Conservation (phyloP, 1,139 yeast genomes). For the Hanseniaspora sp. region DNA sequence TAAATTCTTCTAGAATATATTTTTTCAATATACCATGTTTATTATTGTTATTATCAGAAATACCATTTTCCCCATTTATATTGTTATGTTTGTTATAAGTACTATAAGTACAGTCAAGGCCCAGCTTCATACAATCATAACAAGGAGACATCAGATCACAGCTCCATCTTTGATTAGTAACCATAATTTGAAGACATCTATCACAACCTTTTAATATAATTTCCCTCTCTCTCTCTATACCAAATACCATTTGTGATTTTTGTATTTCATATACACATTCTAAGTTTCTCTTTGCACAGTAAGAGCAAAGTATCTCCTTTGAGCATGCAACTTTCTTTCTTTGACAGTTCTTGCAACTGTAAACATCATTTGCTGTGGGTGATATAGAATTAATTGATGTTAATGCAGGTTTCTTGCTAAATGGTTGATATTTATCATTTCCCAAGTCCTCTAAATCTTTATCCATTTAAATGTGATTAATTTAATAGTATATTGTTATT, state of each 20-base stretch:
- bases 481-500: too few relatives aligned
- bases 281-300: constrained; percentile 2
- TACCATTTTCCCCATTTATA: neutral
- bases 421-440: too few relatives aligned
- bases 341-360: constrained; percentile 3
- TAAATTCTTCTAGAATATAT: constrained; percentile 9
- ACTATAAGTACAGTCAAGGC: constrained; percentile 24
- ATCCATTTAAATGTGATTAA: too few relatives aligned
- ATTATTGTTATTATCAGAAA: neutral
- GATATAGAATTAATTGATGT: too few relatives aligned
- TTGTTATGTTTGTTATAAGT: neutral
- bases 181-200: constrained; percentile 9
- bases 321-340: constrained; percentile 8
- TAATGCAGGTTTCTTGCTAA: too few relatives aligned
- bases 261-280: constrained; percentile 8
- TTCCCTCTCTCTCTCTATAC: constrained; percentile 6
- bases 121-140: constrained; percentile 26
- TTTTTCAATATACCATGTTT: neutral
- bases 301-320: constrained; percentile 3
- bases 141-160: constrained; percentile 30
- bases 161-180: constrained; percentile 22
- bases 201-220: constrained; percentile 11
- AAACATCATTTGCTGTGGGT: neutral
- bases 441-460: too few relatives aligned
- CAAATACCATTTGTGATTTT: constrained; percentile 3